A percentile compares a stretch with the other conserved stretches of the same genome.
phyloP scores from a whole-genome alignment of 1,139 yeast species.

The Saccharomyces hybrid region DNA sequence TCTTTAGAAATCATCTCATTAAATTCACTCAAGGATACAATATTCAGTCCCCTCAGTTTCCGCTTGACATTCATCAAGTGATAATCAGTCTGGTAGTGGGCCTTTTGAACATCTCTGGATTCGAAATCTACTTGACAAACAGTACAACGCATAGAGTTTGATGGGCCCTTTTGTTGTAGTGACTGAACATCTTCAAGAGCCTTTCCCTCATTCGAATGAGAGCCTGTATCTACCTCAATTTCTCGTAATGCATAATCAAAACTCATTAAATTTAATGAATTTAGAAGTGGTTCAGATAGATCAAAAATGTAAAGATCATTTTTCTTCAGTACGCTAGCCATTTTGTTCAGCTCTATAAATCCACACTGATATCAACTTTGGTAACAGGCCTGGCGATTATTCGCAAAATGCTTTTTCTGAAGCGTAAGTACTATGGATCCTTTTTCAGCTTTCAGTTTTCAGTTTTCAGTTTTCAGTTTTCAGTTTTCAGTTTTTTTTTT shows the following conservation, averaged over 20 bases:
- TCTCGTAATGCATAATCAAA: conserved; percentile 40
- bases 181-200: background rate
- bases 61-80: conserved; percentile 59
- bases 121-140: conserved; percentile 24
- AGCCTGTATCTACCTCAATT: background rate
- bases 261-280: conserved; percentile 46
- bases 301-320: conserved; percentile 49
- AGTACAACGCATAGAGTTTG: conserved; percentile 16
- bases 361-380: background rate
- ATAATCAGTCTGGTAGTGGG: conserved; percentile 54
- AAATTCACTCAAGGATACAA: conserved; percentile 49
- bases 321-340: conserved; percentile 15
- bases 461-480: too few species aligned
- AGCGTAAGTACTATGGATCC: too few species aligned
- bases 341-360: background rate
- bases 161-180: conserved; percentile 1
- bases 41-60: conserved; percentile 38
- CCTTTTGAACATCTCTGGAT: conserved; percentile 26
- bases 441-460: too few species aligned
- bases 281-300: conserved; percentile 38
- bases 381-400: background rate
- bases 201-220: background rate
- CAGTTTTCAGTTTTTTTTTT: too few species aligned
- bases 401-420: too few species aligned
- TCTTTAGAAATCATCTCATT: conserved; percentile 45